phyloP scores from a whole-genome alignment of 2,329 filamentous ascomycete species.

The Monosporascus sp. region DNA sequence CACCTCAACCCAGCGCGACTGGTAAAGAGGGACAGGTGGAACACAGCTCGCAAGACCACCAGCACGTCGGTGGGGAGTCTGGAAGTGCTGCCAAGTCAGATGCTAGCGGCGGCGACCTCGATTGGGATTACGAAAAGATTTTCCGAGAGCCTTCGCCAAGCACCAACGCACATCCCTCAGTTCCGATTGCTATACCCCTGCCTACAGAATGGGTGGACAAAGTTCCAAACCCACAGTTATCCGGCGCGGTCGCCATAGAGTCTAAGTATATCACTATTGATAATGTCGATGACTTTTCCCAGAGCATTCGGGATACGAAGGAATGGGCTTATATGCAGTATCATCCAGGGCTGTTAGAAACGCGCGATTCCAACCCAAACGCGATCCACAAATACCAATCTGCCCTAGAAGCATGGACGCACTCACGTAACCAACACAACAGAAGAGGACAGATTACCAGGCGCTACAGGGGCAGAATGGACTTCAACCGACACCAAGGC shows the following conservation, averaged over 20 bases:
- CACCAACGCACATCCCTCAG: constrained; percentile 23
- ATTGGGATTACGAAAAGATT: constrained; percentile 20
- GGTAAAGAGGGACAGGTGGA: background rate
- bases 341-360: constrained; percentile 22
- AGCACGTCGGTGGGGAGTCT: background rate
- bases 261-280: constrained; percentile 23
- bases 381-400: constrained; percentile 1
- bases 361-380: constrained; percentile 1
- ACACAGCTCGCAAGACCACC: no score
- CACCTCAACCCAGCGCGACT: background rate
- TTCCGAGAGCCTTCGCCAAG: constrained; percentile 17
- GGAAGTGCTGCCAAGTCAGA: background rate
- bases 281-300: constrained; percentile 27
- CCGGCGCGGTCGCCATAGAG: constrained; percentile 23
- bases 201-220: constrained; percentile 24
- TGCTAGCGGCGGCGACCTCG: constrained; percentile 12
- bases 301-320: constrained; percentile 25
- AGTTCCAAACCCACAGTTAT: constrained; percentile 25
- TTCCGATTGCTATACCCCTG: constrained; percentile 25
- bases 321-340: constrained; percentile 25
- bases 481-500: background rate
- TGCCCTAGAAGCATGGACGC: constrained; percentile 1
- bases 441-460: background rate
- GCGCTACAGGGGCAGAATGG: background rate
- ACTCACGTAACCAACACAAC: constrained; percentile 5